These are phyloP conservation scores for Salpingoeca rosetta DNA, from an alignment of 78 protist species.

Conservation along the genomic window DNA sequence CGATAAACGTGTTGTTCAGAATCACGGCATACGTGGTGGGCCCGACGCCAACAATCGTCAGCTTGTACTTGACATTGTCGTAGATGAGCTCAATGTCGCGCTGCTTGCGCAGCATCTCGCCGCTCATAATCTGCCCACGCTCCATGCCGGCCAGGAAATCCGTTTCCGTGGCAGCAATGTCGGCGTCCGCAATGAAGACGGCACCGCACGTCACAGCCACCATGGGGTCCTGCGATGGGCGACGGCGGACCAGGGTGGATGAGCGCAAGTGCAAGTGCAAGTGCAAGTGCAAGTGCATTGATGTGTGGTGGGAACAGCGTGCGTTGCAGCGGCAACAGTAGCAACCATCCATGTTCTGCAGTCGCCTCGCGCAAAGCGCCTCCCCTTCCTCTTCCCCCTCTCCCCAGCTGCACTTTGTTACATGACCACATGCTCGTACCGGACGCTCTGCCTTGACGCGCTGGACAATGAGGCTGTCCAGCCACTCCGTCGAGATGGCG, in stretches of 20 bases:
- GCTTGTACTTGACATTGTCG: constrained; percentile 37
- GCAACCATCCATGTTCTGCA: no score
- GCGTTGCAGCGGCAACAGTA: no score
- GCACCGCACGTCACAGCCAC: constrained; percentile 67
- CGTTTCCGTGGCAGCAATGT: not conserved
- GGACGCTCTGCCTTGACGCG: constrained; percentile 17
- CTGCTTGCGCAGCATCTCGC: constrained; percentile 19
- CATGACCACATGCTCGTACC: no score
- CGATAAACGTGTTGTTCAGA: constrained; percentile 22
- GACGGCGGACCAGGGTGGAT: no score
- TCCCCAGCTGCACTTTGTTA: no score
- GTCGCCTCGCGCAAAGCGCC: no score
- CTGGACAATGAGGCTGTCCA: constrained; percentile 59
- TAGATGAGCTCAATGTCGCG: constrained; percentile 45
- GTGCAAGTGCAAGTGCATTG: no score
- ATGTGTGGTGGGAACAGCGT: no score
- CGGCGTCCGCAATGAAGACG: constrained; percentile 32
- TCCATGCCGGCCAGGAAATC: not conserved
- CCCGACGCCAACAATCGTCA: not conserved
- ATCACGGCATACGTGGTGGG: constrained; percentile 33
- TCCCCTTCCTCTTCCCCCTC: no score
- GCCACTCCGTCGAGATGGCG: constrained; percentile 76
- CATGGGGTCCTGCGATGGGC: constrained; percentile 27
- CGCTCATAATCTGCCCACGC: constrained; percentile 49
- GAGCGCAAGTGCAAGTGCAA: no score